Evolutionary conservation across 2,329 filamentous ascomycete genomes (phyloP), one percentile per base, ranked within the genome.

Genomic region (Trichoderma koningii): DNA sequence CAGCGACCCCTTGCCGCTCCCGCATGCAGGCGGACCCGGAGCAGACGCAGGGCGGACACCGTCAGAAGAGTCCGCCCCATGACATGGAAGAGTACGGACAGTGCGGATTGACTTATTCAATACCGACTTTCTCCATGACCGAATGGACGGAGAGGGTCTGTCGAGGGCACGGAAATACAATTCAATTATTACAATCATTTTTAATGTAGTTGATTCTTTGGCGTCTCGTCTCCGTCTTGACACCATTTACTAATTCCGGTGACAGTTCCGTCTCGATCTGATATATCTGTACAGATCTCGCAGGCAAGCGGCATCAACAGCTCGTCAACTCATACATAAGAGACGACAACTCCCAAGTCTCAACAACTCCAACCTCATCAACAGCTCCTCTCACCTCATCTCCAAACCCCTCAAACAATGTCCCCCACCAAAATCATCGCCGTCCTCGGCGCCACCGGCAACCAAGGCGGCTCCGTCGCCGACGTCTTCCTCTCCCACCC

Each of bases 381-480:
- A 4, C n/a, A 47, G 1, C 3, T 21, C 2, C 42, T 34, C 34
- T 17, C 12, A 47, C 47, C 41, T 34, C 30, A 34, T 21, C 12
- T n/a, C 4, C 7, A 12, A 38, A 0, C n/a, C 15, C 2, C 9
- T 23, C 7, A n/a, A 50, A 26, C 34, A 50, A 60, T 60, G 45
- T 7, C 56, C 1, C 14, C 30, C 4, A 23, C 10, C 17, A 60
- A 60, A 10, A 15, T 64, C 10, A 64, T 64, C 26, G 62, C 44
- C 14, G 45, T 64, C 9, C 3, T 59, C 34, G 62, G 62, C 9
- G 62, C 53, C 5, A 64, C 62, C 2, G 62, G 62, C n/a, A 59
- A 50, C 53, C 70, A 72, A 51, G 70, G 70, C 55, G 64, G 66
- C 45, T 69, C 69, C 5, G 69, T 72, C 15, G 67, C 55, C 34